A percentile compares a stretch with the other conserved stretches of the same genome.
Evolutionary conservation across 2,329 filamentous ascomycete species (phyloP).

Genomic region (Emericellopsis cladophorae): DNA sequence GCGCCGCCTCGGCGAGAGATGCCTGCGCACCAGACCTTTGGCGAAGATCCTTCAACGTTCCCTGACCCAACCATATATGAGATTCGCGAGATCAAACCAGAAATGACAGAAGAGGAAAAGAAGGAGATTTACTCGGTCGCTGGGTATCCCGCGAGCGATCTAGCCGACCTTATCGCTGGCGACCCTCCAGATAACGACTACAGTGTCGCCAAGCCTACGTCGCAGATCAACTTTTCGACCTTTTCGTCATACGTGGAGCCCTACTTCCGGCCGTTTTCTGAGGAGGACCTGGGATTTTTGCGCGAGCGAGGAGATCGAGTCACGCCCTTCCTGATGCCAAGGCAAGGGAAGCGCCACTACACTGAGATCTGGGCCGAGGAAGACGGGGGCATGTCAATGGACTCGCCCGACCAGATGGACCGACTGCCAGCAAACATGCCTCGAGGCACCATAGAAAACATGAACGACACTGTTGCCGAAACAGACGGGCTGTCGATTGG

Average conservation of each 20-base stretch:
- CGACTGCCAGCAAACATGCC: conserved; percentile 68
- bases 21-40: conserved; percentile 79
- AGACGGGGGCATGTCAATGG: conserved; percentile 67
- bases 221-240: conserved; percentile 86
- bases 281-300: conserved; percentile 89
- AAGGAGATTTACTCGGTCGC: conserved; percentile 82
- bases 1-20: conserved; percentile 49
- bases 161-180: conserved; percentile 77
- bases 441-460: conserved; percentile 72
- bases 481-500: conserved; percentile 83
- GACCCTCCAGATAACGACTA: conserved; percentile 91
- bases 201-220: conserved; percentile 82
- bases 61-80: conserved; percentile 90
- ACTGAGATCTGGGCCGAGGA: conserved; percentile 89
- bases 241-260: conserved; percentile 90
- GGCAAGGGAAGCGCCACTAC: conserved; percentile 75
- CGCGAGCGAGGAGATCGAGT: conserved; percentile 80
- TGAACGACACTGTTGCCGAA: conserved; percentile 77
- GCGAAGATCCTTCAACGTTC: conserved; percentile 83
- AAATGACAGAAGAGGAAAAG: conserved; percentile 75
- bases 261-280: conserved; percentile 77
- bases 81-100: conserved; percentile 61
- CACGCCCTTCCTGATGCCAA: conserved; percentile 74
- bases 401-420: conserved; percentile 50
- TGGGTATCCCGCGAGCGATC: conserved; percentile 66